A percentile compares a stretch with the other conserved stretches of the same genome.
Conservation (phyloP, 192 early-diverging fungal genomes). For the Coemansia guatemalensis region DNA sequence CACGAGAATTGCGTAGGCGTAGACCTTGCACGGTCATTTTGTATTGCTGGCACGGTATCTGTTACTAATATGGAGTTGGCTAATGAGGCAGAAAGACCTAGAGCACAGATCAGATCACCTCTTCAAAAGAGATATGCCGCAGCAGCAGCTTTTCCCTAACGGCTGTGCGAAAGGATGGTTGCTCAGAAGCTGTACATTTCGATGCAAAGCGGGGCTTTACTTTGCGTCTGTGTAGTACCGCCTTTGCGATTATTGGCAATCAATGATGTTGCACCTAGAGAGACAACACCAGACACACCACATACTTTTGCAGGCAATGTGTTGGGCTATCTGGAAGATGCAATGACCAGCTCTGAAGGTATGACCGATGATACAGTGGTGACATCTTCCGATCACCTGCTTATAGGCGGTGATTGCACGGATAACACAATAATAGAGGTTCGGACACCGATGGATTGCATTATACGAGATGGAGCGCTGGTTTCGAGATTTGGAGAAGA, state of each 20-base stretch:
- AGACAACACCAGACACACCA: background rate
- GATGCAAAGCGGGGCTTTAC: constrained; percentile 27
- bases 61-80: background rate
- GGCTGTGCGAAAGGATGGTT: background rate
- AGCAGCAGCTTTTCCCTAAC: constrained; percentile 1
- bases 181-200: constrained; percentile 32
- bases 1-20: background rate
- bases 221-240: constrained; percentile 7
- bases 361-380: background rate
- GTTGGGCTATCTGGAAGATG: constrained; percentile 15
- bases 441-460: background rate
- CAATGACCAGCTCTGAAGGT: too few relatives aligned
- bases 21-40: constrained; percentile 19
- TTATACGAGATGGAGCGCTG: background rate
- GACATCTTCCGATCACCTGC: constrained; percentile 14
- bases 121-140: background rate
- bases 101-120: constrained; percentile 1
- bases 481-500: background rate
- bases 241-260: constrained; percentile 15
- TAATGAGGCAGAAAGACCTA: background rate
- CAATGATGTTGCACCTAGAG: constrained; percentile 3
- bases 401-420: constrained; percentile 30
- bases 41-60: constrained; percentile 20
- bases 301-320: constrained; percentile 8
- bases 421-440: constrained; percentile 27